These are phyloP conservation scores for Avicennia marina DNA, from an alignment of 257 asterid species.

Conservation along the genomic window DNA sequence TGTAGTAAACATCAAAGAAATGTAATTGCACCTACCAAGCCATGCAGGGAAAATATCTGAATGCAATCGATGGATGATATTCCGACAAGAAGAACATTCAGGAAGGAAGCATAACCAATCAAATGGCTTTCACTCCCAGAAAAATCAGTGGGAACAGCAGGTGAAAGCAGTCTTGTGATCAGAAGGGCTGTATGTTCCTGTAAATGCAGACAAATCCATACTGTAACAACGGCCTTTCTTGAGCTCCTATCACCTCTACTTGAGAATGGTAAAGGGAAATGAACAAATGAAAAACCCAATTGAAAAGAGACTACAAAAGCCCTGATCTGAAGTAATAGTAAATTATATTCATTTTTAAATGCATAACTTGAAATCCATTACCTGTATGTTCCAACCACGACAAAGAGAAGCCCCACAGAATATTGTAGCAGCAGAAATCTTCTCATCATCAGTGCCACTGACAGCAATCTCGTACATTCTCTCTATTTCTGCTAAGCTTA, in stretches of 20 bases:
- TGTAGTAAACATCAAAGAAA: background rate
- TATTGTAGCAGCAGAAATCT: constrained; percentile 88
- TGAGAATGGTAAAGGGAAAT: constrained; percentile 3
- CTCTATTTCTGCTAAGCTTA: constrained; percentile 98
- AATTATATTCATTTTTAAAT: background rate
- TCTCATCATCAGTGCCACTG: constrained; percentile 87
- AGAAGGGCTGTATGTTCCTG: constrained; percentile 81
- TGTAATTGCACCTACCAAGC: constrained; percentile 77
- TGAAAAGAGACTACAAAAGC: constrained; percentile 10
- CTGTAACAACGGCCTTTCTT: background rate
- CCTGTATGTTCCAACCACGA: constrained; percentile 99
- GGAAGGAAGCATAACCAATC: constrained; percentile 75
- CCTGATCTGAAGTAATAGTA: background rate
- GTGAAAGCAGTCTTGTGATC: constrained; percentile 78
- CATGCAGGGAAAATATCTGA: constrained; percentile 88
- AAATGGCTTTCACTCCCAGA: constrained; percentile 82
- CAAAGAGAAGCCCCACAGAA: constrained; percentile 89
- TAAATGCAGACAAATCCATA: constrained; percentile 24
- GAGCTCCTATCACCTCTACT: constrained; percentile 5
- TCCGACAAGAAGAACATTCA: constrained; percentile 85
- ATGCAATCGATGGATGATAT: constrained; percentile 68
- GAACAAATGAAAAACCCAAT: constrained; percentile 1
- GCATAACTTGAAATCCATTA: constrained; percentile 18
- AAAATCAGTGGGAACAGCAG: constrained; percentile 65
- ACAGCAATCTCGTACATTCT: constrained; percentile 84